Conservation (phyloP, 2,329 filamentous ascomycete genomes). For the Venturia oleaginea region DNA sequence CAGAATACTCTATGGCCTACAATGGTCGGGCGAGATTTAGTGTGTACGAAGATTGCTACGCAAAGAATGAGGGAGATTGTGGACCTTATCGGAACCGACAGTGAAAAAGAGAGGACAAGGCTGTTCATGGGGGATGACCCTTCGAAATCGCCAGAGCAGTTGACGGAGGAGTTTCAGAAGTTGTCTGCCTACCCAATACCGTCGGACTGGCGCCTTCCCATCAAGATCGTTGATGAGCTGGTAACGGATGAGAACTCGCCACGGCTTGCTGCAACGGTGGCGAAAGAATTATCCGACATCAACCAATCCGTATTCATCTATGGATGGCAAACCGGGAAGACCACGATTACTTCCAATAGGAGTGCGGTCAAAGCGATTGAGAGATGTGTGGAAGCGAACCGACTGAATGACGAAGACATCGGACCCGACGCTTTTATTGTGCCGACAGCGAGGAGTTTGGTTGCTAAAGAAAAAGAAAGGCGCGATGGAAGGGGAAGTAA, state of each 20-base stretch:
- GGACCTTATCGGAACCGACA: constrained; percentile 29
- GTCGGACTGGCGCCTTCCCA: constrained; percentile 49
- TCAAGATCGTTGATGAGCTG: constrained; percentile 43
- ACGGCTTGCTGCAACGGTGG: constrained; percentile 34
- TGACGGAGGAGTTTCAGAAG: constrained; percentile 25
- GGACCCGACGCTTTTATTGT: constrained; percentile 58
- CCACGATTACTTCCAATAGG: constrained; percentile 64
- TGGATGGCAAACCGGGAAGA: constrained; percentile 55
- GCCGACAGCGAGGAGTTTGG: constrained; percentile 54
- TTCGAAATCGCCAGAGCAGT: constrained; percentile 20
- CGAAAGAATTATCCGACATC: constrained; percentile 46
- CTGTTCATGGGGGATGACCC: constrained; percentile 46
- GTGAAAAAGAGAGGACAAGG: constrained; percentile 44
- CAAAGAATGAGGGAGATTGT: constrained; percentile 47
- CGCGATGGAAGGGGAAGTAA: not conserved
- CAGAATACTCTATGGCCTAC: constrained; percentile 54
- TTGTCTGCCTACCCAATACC: constrained; percentile 49
- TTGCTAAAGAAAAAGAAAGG: constrained; percentile 52
- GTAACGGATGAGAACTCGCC: constrained; percentile 18
- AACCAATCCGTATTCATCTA: constrained; percentile 64
- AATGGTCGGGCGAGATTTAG: constrained; percentile 46
- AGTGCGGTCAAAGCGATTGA: constrained; percentile 59
- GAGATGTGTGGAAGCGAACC: constrained; percentile 38
- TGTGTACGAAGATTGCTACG: constrained; percentile 59
- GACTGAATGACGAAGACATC: constrained; percentile 32